A percentile compares a stretch with the other conserved stretches of the same genome.
Evolutionary conservation across 805 yeast genomes (phyloP).

Genomic region (Zygotorulaspora sp.): DNA sequence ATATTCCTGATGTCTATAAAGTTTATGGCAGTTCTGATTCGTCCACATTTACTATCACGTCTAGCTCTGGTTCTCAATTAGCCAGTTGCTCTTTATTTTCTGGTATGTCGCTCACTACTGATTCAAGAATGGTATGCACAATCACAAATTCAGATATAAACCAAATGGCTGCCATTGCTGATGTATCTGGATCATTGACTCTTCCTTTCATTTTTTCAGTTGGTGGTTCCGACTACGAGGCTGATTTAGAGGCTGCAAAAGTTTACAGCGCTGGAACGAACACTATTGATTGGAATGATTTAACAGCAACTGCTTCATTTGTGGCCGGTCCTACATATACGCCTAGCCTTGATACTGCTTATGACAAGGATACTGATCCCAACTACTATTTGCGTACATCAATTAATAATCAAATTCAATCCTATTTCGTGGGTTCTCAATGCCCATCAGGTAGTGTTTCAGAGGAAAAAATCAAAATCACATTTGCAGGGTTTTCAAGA

Average conservation of each 20-base stretch:
- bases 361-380: conserved; percentile 6
- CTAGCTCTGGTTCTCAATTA: too few relatives aligned
- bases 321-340: conserved; percentile 12
- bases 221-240: conserved; percentile 11
- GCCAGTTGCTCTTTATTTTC: conserved; percentile 7
- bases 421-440: conserved; percentile 11
- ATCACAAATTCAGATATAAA: conserved; percentile 7
- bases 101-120: conserved; percentile 9
- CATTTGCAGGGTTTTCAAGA: conserved; percentile 11
- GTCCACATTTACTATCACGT: conserved; percentile 2
- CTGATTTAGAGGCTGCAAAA: conserved; percentile 12
- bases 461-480: conserved; percentile 10
- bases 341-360: conserved; percentile 8
- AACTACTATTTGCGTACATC: conserved; percentile 8
- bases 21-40: conserved; percentile 11
- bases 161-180: conserved; percentile 8
- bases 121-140: conserved; percentile 11
- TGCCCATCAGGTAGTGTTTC: conserved; percentile 8
- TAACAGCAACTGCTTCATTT: conserved; percentile 14
- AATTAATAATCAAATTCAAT: conserved; percentile 7
- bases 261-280: conserved; percentile 10
- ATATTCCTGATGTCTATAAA: conserved; percentile 13
- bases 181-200: conserved; percentile 6
- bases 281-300: conserved; percentile 15
- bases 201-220: conserved; percentile 13